Conservation (phyloP, 148 eudicot species). For the Diospyros lotus region DNA sequence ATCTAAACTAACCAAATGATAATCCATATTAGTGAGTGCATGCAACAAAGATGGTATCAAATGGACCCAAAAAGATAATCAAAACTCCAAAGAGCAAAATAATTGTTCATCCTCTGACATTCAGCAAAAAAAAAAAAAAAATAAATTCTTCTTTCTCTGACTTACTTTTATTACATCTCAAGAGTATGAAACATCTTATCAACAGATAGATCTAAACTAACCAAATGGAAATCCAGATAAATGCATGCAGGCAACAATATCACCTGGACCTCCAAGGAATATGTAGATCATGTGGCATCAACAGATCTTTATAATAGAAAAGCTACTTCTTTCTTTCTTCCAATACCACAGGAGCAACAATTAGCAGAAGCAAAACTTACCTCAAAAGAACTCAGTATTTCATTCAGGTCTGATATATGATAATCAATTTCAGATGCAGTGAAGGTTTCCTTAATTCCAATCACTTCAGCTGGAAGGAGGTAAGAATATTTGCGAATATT, state of each 20-base stretch:
- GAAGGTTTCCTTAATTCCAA: slow-evolving; percentile 56
- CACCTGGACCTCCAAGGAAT: neutral
- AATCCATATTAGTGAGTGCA: neutral
- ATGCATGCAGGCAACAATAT: neutral
- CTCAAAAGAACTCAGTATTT: slow-evolving; percentile 65
- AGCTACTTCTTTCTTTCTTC: neutral
- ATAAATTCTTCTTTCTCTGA: no score
- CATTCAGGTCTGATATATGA: slow-evolving; percentile 64
- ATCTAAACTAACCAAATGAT: neutral
- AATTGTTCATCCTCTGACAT: no score
- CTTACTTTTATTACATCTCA: neutral
- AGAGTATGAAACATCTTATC: neutral
- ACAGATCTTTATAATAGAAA: neutral
- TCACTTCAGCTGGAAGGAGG: slow-evolving; percentile 78
- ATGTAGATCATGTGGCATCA: neutral
- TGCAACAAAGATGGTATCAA: neutral
- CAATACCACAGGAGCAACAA: neutral
- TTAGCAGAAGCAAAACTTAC: slow-evolving; percentile 28
- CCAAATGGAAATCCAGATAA: neutral
- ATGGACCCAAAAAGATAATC: no score
- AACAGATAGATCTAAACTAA: neutral
- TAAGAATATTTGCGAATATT: slow-evolving; percentile 74
- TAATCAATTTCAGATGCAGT: slow-evolving; percentile 48
- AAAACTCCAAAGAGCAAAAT: no score
- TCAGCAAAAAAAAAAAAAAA: no score